These are phyloP conservation scores for Pascua guehoae DNA, from an alignment of 1,284 basidiomycete genomes.

Conservation along the genomic window DNA sequence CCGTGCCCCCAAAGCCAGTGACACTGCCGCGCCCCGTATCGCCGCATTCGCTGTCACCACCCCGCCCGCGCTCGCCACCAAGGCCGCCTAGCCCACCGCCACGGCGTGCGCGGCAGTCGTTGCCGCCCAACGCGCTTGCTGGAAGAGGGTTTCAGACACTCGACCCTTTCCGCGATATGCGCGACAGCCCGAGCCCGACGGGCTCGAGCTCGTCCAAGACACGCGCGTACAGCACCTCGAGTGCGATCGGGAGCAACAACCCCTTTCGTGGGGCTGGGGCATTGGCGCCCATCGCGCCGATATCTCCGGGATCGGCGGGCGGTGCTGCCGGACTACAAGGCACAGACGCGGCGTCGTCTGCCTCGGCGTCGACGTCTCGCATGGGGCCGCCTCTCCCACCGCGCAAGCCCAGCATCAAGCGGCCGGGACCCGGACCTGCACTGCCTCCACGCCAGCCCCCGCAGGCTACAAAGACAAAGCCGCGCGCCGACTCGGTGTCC, in stretches of 20 bases:
- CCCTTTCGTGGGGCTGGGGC: slow-evolving; percentile 7
- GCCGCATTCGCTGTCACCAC: background rate
- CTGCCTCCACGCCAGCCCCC: background rate
- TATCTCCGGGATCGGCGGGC: no score
- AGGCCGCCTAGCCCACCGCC: no score
- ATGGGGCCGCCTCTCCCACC: slow-evolving; percentile 18
- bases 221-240: slow-evolving; percentile 7
- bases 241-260: slow-evolving; percentile 15
- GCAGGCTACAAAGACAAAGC: background rate
- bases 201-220: slow-evolving; percentile 8
- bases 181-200: background rate
- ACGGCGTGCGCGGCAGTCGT: background rate
- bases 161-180: slow-evolving; percentile 16
- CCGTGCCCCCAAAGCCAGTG: no score
- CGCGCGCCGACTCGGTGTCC: slow-evolving; percentile 10
- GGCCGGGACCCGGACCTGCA: slow-evolving; percentile 2
- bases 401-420: slow-evolving; percentile 12
- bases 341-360: no score
- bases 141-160: background rate
- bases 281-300: background rate
- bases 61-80: no score
- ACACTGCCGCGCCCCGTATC: background rate
- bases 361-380: no score
- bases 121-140: background rate
- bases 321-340: no score